Evolutionary conservation across 176 grass and related monocot species (phyloP), one percentile per base, ranked within the genome.

Genomic region (Aegilops longissima): DNA sequence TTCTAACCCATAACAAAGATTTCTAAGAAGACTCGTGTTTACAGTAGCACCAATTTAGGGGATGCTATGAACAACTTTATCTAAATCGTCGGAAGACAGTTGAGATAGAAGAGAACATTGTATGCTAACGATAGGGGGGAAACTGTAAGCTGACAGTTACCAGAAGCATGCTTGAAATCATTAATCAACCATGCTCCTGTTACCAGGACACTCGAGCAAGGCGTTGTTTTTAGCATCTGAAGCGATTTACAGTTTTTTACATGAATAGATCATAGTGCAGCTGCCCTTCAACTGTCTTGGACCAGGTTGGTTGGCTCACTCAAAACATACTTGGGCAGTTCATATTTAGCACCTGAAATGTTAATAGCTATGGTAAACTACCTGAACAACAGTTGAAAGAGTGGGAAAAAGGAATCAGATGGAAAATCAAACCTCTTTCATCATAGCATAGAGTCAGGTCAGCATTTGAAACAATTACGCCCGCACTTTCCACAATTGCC

Each of bases 251-350:
- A 91, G 17, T 51, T 80, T 76, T 87, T 88, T 91, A 91, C 89
- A 88, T 85, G 61, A 73, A 54, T 85, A 76, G 39, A 49, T 76
- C 17, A 80, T 87, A 30, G 59, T 29, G 35, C 13, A 12, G 30
- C 45, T 91, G 62, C 77, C 25, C 23, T 77, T 95, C 86, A 95
- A 76, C 70, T 95, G 71, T 91, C 93, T 68, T 49, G 88, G 74
- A 89, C 81, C 61, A 95, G 91, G 79, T 95, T 95, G 44, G 70
- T 89, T 25, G 90, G 93, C 75, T 87, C 93, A 79, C 93, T 92
- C 80, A 95, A 86, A 82, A 90, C 88, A 82, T 92, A 95, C 80
- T 90, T 95, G n/a, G 93, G 93, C 38, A 95, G 80, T 90, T 95
- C 93, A 90, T 95, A 95, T 47, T 95, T 95, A 14, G 93, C 90